Percentiles rank a stretch among this genome's conserved stretches.
These are phyloP conservation scores for Paramecium sexaurelia DNA, from an alignment of 73 alveolate genomes.

Conservation along the genomic window DNA sequence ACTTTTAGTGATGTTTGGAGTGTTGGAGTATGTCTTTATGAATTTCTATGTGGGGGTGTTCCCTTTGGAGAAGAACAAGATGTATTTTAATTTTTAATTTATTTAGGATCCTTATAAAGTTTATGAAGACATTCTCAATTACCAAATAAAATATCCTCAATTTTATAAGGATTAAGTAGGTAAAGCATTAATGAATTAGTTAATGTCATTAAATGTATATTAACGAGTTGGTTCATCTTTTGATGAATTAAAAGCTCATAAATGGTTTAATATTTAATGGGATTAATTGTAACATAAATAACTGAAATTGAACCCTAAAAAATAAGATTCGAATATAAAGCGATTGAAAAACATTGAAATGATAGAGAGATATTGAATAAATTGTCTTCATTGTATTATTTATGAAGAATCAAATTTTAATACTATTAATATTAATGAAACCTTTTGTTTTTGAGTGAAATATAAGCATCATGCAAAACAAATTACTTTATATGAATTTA, in stretches of 20 bases:
- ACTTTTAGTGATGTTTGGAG: slow-evolving; percentile 67
- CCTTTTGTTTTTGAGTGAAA: too few relatives aligned
- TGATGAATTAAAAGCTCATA: slow-evolving; percentile 61
- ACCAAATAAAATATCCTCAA: slow-evolving; percentile 15
- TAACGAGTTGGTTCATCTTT: slow-evolving; percentile 63
- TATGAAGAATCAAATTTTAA: background rate
- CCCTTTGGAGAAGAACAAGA: slow-evolving; percentile 78
- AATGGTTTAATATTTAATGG: slow-evolving; percentile 51
- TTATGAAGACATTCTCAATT: slow-evolving; percentile 68
- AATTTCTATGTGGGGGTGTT: slow-evolving; percentile 82
- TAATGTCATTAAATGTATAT: slow-evolving; percentile 17
- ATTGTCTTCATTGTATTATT: background rate
- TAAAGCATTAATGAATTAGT: slow-evolving; percentile 20
- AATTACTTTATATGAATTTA: too few relatives aligned
- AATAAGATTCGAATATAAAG: background rate
- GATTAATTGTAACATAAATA: background rate
- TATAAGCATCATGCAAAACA: too few relatives aligned
- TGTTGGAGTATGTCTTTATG: slow-evolving; percentile 74
- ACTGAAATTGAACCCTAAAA: background rate
- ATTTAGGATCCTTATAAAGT: slow-evolving; percentile 74
- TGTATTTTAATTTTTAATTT: background rate
- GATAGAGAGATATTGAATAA: background rate
- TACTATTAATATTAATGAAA: background rate
- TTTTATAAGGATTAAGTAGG: slow-evolving; percentile 55
- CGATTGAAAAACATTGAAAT: background rate